Evolutionary conservation across 1,139 yeast genomes (phyloP).

Genomic region (Blastobotrys ciferrii): DNA sequence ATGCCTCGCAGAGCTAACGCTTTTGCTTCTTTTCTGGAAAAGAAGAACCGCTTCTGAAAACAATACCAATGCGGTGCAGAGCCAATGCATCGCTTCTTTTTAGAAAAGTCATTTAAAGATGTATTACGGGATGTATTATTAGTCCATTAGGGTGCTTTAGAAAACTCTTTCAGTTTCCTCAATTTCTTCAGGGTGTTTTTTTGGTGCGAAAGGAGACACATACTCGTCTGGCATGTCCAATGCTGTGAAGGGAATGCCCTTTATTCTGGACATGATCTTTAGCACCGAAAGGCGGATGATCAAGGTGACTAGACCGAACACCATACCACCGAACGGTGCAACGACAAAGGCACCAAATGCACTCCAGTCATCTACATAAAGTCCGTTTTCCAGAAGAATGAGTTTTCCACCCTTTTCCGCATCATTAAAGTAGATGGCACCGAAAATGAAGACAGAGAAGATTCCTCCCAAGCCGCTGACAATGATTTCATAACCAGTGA

Average conservation of each 20-base stretch:
- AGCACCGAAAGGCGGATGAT: constrained; percentile 46
- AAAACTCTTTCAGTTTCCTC: background rate
- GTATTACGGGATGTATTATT: too few relatives aligned
- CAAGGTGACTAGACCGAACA: constrained; percentile 54
- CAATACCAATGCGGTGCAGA: too few relatives aligned
- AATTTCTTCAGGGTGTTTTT: constrained; percentile 10
- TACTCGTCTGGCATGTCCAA: constrained; percentile 46
- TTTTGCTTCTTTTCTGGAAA: too few relatives aligned
- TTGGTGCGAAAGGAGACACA: constrained; percentile 18
- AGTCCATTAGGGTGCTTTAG: too few relatives aligned
- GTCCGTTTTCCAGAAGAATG: constrained; percentile 68
- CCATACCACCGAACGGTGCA: constrained; percentile 80
- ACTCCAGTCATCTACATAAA: constrained; percentile 86
- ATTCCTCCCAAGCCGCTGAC: constrained; percentile 83
- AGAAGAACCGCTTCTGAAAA: too few relatives aligned
- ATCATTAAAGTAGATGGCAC: constrained; percentile 68
- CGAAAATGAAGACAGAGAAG: constrained; percentile 76
- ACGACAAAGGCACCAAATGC: constrained; percentile 92
- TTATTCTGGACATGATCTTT: constrained; percentile 38
- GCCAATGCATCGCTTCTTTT: too few relatives aligned
- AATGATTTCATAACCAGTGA: constrained; percentile 80
- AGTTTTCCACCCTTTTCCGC: constrained; percentile 80
- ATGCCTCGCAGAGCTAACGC: too few relatives aligned
- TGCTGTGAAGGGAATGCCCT: constrained; percentile 53
- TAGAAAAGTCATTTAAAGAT: too few relatives aligned